phyloP scores from a whole-genome alignment of 805 yeast genomes.

The Wickerhamiella lipophila region DNA sequence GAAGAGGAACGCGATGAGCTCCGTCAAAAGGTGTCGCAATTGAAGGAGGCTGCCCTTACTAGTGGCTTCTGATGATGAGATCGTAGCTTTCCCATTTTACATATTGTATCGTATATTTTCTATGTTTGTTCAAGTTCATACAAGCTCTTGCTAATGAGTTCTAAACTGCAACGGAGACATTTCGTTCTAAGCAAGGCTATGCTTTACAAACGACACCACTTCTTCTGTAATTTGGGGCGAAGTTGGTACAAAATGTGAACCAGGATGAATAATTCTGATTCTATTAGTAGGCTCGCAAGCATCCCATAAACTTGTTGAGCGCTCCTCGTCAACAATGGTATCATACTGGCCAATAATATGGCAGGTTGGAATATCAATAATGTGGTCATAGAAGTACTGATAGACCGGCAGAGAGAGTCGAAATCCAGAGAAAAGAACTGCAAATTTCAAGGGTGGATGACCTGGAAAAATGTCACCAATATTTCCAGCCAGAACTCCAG shows the following conservation, averaged over 20 bases:
- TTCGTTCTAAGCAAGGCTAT: background rate
- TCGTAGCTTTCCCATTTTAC: background rate
- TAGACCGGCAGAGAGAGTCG: constrained; percentile 21
- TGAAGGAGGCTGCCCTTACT: constrained; percentile 26
- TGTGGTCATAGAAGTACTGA: constrained; percentile 26
- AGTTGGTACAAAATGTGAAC: constrained; percentile 94
- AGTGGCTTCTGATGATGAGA: background rate
- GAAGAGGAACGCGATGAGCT: constrained; percentile 75
- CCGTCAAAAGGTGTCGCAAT: constrained; percentile 23
- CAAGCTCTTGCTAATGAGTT: background rate
- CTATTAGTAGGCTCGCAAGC: constrained; percentile 36
- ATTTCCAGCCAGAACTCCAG: constrained; percentile 53
- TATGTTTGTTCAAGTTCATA: background rate
- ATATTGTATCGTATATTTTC: background rate
- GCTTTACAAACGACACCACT: constrained; percentile 24
- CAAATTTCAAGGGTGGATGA: constrained; percentile 52
- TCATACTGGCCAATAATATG: constrained; percentile 82
- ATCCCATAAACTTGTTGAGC: constrained; percentile 50
- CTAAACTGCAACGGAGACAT: too few species aligned
- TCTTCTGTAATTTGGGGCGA: constrained; percentile 41
- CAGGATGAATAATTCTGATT: constrained; percentile 63
- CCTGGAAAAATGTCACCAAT: constrained; percentile 42
- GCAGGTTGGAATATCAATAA: constrained; percentile 35
- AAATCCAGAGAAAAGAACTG: constrained; percentile 61
- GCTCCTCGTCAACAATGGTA: constrained; percentile 64